phyloP scores from a whole-genome alignment of 208 protist genomes.

The Crithidia brevicula region DNA sequence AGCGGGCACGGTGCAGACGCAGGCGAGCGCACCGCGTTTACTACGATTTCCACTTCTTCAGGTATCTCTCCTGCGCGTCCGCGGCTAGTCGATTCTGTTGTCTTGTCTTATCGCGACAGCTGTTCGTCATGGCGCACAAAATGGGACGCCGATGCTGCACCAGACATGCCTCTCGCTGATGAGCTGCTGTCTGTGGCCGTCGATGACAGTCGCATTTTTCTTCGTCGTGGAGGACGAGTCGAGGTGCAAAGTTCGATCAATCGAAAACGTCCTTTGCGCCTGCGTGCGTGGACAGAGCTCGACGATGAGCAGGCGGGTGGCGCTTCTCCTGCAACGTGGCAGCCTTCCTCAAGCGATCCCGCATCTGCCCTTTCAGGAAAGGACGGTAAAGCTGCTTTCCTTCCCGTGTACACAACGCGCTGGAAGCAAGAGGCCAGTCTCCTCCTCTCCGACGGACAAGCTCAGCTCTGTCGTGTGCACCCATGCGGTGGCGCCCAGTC shows the following conservation, averaged over 20 bases:
- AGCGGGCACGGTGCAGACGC: no score
- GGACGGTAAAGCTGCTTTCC: not conserved
- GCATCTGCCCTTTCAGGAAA: no score
- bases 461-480: slow-evolving; percentile 17
- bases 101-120: slow-evolving; percentile 20
- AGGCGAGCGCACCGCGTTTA: not conserved
- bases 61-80: not conserved
- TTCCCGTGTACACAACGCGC: slow-evolving; percentile 10
- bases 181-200: slow-evolving; percentile 24
- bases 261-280: no score
- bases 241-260: no score
- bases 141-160: no score
- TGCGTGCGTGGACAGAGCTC: no score
- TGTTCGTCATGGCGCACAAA: no score
- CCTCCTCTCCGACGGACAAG: slow-evolving; percentile 14
- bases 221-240: slow-evolving; percentile 13
- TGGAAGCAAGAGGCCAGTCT: slow-evolving; percentile 26
- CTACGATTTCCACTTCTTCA: not conserved
- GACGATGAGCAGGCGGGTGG: no score
- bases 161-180: not conserved
- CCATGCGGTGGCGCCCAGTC: slow-evolving; percentile 12
- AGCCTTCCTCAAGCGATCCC: no score
- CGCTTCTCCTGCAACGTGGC: no score
- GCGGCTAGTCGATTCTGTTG: slow-evolving; percentile 25
- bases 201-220: slow-evolving; percentile 25